Conservation (phyloP, 2,329 filamentous ascomycete genomes). For the Fusarium siculi region DNA sequence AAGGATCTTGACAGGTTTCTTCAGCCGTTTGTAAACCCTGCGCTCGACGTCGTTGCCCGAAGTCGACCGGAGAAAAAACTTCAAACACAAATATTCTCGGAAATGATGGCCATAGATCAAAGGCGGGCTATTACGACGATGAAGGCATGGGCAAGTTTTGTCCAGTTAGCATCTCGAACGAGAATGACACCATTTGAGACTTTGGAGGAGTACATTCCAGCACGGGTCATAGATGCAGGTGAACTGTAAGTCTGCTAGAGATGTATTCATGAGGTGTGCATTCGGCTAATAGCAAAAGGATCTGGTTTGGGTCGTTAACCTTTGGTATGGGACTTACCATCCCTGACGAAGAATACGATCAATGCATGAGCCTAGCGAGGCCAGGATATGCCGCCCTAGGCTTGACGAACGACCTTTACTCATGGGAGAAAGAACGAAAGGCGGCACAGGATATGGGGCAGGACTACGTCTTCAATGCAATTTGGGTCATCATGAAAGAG, state of each 20-base stretch:
- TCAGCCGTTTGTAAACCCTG: no score
- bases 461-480: background rate
- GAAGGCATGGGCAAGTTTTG: no score
- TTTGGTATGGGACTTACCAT: background rate
- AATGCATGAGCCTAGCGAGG: background rate
- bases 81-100: no score
- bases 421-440: background rate
- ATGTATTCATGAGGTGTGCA: no score
- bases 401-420: background rate
- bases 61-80: no score
- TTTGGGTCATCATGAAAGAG: background rate
- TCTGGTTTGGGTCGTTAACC: background rate
- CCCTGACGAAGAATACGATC: background rate
- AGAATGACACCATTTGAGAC: no score
- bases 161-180: no score
- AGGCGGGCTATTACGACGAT: no score
- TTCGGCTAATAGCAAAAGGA: background rate
- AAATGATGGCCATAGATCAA: no score
- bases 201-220: no score
- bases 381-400: background rate
- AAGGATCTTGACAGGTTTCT: no score
- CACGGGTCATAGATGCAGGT: background rate
- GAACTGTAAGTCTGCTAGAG: background rate
- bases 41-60: no score
- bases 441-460: background rate